A percentile compares a stretch with the other conserved stretches of the same genome.
Evolutionary conservation across 1,284 basidiomycete species (phyloP).

Genomic region (Heterobasidion annosum): DNA sequence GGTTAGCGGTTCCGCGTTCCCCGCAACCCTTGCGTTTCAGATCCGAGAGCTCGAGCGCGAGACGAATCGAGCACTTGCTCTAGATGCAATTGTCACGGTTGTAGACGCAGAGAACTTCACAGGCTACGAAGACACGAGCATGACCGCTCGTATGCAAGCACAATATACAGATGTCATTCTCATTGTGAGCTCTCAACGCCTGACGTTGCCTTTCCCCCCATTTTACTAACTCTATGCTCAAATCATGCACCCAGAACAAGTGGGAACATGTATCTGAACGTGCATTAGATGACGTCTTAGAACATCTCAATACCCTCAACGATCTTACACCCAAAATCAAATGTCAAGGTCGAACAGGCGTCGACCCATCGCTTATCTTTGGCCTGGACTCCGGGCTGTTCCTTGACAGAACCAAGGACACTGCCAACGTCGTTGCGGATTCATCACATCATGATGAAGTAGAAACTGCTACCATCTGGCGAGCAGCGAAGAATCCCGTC

Average conservation of each 20-base stretch:
- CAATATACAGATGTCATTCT: conserved; percentile 86
- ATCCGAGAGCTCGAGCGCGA: conserved; percentile 80
- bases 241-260: conserved; percentile 53
- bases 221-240: not conserved
- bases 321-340: conserved; percentile 80
- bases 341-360: conserved; percentile 53
- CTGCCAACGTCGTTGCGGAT: conserved; percentile 15
- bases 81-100: conserved; percentile 86
- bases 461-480: conserved; percentile 59
- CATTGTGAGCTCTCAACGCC: conserved; percentile 29
- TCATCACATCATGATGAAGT: conserved; percentile 70
- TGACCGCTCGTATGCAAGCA: conserved; percentile 88
- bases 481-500: not conserved
- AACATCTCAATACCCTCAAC: conserved; percentile 84
- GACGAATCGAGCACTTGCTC: conserved; percentile 64
- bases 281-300: conserved; percentile 70
- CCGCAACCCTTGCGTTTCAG: conserved; percentile 86
- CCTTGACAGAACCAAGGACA: conserved; percentile 20
- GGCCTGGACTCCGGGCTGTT: conserved; percentile 79
- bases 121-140: conserved; percentile 85
- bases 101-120: conserved; percentile 85
- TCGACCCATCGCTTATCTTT: conserved; percentile 73
- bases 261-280: conserved; percentile 78
- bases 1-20: conserved; percentile 75
- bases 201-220: not conserved